phyloP scores from a whole-genome alignment of 441 rosid genomes.

The Pelargonium fulgidum region DNA sequence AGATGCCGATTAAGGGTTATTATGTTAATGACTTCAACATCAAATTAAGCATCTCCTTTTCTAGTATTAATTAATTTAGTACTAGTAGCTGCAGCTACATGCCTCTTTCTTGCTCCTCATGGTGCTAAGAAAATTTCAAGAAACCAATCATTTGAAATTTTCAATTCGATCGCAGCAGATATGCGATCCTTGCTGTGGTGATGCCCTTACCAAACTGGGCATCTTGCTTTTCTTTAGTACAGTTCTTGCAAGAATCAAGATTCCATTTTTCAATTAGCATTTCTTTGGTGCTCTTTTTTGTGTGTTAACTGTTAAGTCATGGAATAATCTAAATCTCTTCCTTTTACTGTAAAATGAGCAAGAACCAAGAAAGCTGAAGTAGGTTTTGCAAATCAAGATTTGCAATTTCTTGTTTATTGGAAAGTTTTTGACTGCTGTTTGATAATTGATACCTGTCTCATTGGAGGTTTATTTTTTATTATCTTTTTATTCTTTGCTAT shows the following conservation, averaged over 20 bases:
- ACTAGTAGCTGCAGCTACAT: background rate
- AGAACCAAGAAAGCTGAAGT: too few relatives aligned
- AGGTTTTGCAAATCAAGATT: too few relatives aligned
- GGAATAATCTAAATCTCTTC: too few relatives aligned
- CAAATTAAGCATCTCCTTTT: background rate
- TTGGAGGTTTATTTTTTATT: background rate
- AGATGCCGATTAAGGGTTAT: background rate
- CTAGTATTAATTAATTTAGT: background rate
- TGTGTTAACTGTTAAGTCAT: background rate
- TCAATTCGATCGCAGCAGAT: background rate
- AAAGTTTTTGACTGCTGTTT: background rate
- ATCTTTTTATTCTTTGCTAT: slow-evolving; percentile 6
- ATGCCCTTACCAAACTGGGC: background rate
- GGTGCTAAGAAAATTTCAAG: background rate
- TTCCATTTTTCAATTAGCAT: background rate
- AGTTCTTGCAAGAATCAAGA: background rate
- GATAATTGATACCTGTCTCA: background rate
- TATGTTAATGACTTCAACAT: background rate
- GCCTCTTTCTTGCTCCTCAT: background rate
- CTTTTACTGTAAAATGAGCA: too few relatives aligned
- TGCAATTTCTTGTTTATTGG: background rate
- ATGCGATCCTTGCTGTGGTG: background rate
- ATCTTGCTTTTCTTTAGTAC: slow-evolving; percentile 1
- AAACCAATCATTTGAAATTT: slow-evolving; percentile 2
- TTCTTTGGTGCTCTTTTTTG: background rate